These are phyloP conservation scores for Capillidium heterosporum DNA, from an alignment of 371 early-diverging fungal species.

Conservation along the genomic window DNA sequence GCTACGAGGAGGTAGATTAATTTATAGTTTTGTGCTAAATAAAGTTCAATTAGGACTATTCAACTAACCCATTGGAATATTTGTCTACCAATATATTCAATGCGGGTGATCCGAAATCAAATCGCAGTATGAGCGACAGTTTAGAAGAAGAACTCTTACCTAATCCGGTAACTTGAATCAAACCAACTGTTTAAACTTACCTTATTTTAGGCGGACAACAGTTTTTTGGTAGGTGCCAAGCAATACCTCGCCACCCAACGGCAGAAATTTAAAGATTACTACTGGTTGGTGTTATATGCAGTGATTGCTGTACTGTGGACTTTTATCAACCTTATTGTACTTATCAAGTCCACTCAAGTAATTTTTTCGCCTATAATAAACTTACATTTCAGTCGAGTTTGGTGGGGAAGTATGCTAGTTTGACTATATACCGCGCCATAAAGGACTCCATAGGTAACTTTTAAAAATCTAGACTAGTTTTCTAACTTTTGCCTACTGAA, in stretches of 20 bases:
- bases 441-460: not conserved
- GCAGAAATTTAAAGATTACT: slow-evolving; percentile 1
- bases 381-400: not conserved
- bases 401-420: not conserved
- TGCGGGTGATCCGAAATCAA: too few species aligned
- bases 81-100: too few species aligned
- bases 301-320: not conserved
- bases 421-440: slow-evolving; percentile 1
- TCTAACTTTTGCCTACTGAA: not conserved
- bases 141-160: too few species aligned
- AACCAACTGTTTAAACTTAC: too few species aligned
- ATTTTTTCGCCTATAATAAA: not conserved
- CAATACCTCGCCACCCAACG: not conserved
- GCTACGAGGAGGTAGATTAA: too few species aligned
- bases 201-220: too few species aligned
- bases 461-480: not conserved
- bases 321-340: not conserved
- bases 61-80: too few species aligned
- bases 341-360: not conserved
- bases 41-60: too few species aligned
- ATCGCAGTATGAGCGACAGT: too few species aligned
- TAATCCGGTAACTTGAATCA: too few species aligned
- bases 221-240: too few species aligned
- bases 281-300: not conserved
- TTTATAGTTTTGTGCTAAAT: too few species aligned